Percentiles rank a stretch among this genome's conserved stretches.
Evolutionary conservation across 768 basidiomycete species (phyloP).

Genomic region (Serendipita sp.): DNA sequence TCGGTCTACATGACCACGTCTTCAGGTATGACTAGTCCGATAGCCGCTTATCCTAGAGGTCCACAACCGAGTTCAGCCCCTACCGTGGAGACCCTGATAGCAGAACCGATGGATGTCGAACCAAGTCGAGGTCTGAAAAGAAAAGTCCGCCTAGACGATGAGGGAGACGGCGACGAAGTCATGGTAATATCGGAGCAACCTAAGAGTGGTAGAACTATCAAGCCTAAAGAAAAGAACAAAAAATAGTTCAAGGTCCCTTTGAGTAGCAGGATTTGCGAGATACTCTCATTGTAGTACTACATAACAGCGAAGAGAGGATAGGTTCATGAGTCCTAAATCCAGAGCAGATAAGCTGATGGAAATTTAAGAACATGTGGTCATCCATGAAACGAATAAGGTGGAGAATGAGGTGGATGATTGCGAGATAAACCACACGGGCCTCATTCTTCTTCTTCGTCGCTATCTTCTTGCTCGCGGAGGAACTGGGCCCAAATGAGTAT

Average conservation of each 20-base stretch:
- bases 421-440: not conserved
- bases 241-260: not conserved
- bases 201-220: not conserved
- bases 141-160: not conserved
- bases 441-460: conserved; percentile 53
- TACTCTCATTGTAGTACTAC: too few species aligned
- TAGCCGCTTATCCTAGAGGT: not conserved
- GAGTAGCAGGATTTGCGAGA: too few species aligned
- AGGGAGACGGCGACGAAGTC: not conserved
- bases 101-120: not conserved
- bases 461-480: conserved; percentile 67
- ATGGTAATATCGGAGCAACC: not conserved
- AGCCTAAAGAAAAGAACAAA: not conserved
- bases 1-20: not conserved
- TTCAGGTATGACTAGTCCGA: not conserved
- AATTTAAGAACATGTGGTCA: too few species aligned
- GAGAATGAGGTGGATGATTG: not conserved
- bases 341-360: too few species aligned
- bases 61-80: not conserved
- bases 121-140: not conserved
- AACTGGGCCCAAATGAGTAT: conserved; percentile 32
- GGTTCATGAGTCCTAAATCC: too few species aligned
- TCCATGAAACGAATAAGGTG: not conserved
- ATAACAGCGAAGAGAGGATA: too few species aligned
- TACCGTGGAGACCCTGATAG: not conserved